These are phyloP conservation scores for Scleroderma bovista DNA, from an alignment of 768 basidiomycete species.

Conservation along the genomic window DNA sequence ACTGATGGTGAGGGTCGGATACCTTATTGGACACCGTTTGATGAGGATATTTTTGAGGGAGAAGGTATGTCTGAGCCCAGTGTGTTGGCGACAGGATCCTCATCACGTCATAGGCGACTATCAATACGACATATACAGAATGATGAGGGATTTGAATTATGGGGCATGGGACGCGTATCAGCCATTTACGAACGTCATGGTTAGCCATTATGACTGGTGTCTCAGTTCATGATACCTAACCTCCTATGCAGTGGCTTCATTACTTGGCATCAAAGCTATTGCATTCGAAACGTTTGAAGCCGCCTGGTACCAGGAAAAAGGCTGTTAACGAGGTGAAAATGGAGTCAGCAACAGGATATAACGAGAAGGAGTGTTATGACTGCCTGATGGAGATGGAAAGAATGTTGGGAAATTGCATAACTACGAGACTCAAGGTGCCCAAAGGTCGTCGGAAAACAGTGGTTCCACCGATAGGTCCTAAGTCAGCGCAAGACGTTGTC, in stretches of 20 bases:
- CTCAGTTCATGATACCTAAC: constrained; percentile 5
- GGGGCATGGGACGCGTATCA: constrained; percentile 70
- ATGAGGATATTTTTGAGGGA: constrained; percentile 88
- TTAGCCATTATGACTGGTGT: constrained; percentile 30
- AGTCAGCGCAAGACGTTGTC: constrained; percentile 57
- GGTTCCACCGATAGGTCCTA: constrained; percentile 12
- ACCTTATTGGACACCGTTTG: constrained; percentile 74
- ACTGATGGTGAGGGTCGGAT: constrained; percentile 41
- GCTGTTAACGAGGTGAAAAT: constrained; percentile 10
- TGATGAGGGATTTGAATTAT: constrained; percentile 65
- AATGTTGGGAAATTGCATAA: constrained; percentile 46
- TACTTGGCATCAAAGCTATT: constrained; percentile 76
- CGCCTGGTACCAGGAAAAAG: constrained; percentile 41
- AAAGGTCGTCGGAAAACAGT: constrained; percentile 34
- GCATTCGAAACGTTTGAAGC: constrained; percentile 59
- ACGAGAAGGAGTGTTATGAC: constrained; percentile 65
- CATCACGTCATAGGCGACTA: constrained; percentile 58
- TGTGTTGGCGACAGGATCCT: neutral
- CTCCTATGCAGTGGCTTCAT: constrained; percentile 73
- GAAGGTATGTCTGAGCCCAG: constrained; percentile 49
- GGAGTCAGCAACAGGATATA: constrained; percentile 35
- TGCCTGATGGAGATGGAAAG: constrained; percentile 63
- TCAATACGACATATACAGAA: constrained; percentile 92
- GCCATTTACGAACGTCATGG: constrained; percentile 88
- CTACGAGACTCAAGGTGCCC: constrained; percentile 27